Conservation (phyloP, 1,284 basidiomycete genomes). For the Tausonia pullulans region DNA sequence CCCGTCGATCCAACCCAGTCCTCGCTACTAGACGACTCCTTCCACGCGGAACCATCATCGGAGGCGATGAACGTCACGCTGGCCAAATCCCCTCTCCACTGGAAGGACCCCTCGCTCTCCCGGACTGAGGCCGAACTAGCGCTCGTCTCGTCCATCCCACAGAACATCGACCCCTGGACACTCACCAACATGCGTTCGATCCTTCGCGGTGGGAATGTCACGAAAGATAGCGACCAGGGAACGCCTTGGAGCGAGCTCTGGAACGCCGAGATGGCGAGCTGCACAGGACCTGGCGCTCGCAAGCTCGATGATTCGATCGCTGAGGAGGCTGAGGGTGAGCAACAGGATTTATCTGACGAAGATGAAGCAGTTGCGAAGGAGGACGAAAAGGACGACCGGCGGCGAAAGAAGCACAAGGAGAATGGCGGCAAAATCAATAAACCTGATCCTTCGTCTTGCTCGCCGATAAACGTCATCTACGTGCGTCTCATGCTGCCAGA, state of each 20-base stretch:
- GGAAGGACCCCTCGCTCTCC: not conserved
- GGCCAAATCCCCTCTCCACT: not conserved
- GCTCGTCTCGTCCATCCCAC: conserved; percentile 51
- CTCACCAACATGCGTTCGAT: conserved; percentile 65
- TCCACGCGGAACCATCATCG: conserved; percentile 42
- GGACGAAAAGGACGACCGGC: conserved; percentile 19
- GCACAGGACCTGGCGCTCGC: conserved; percentile 29
- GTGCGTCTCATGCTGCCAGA: conserved; percentile 46
- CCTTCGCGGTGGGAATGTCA: conserved; percentile 43
- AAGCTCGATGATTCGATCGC: conserved; percentile 21
- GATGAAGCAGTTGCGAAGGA: conserved; percentile 21
- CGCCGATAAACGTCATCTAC: conserved; percentile 66
- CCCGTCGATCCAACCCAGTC: conserved; percentile 49
- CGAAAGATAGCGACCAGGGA: conserved; percentile 47
- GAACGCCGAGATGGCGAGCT: conserved; percentile 58
- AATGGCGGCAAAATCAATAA: not conserved
- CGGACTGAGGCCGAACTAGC: conserved; percentile 38
- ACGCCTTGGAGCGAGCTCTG: conserved; percentile 62
- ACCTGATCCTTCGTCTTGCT: conserved; percentile 40
- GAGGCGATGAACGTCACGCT: conserved; percentile 24
- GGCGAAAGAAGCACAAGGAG: conserved; percentile 14
- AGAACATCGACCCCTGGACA: conserved; percentile 63
- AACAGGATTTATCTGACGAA: not conserved
- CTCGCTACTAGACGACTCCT: conserved; percentile 35
- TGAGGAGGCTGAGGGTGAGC: conserved; percentile 19